Base-by-base conservation (phyloP, 306 rosid species). In the Ochetophila trinervis region DNA sequence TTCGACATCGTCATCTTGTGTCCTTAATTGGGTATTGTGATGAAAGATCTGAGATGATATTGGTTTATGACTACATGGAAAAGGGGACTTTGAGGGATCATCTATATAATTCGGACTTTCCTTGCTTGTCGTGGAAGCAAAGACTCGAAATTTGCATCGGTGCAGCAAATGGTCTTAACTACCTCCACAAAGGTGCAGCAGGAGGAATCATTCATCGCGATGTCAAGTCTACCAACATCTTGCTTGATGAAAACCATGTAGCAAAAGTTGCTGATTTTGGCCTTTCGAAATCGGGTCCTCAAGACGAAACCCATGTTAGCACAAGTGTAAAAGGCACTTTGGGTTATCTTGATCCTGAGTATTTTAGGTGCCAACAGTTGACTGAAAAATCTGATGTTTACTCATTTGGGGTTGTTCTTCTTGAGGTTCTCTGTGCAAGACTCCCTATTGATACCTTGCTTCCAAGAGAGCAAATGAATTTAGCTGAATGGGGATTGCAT, bases 211-310 rank as follows among this genome's bases (percentile, higher is more conserved):
- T 85, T 55, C 88, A 85, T 66, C 76, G 77, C 0, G 88, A 86
- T 16, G 84, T 86, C 0, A 84, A 81, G 68, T 74, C 89, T 76
- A 81, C 80, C 13, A 77, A 80, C 59, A 84, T 84, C 72, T 76
- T 84, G 62, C 75, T 84, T 7, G 74, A 80, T 60, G 65, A 66
- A 34, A 79, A 85, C 69, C 55, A 42, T 30, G 74, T 80, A 0
- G 84, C 87, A 20, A 82, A 82, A 74, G 87, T 85, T 24, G 66
- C 90, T 7, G 87, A 85, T 32, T 85, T 85, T 66, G 87, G 84
- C 53, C 84, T 82, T 58, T 82, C 87, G 0, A 80, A 68, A 63
- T 56, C 80, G 16, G 68, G 82, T 11, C 69, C 78, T 40, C 66
- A 63, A 1, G 86, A 72, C 21, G 85, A 74, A 40, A 67, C 81